Percentiles rank a stretch among this genome's conserved stretches.
These are phyloP conservation scores for Erysimum cheiranthoides DNA, from an alignment of 345 rosid species.

Conservation along the genomic window DNA sequence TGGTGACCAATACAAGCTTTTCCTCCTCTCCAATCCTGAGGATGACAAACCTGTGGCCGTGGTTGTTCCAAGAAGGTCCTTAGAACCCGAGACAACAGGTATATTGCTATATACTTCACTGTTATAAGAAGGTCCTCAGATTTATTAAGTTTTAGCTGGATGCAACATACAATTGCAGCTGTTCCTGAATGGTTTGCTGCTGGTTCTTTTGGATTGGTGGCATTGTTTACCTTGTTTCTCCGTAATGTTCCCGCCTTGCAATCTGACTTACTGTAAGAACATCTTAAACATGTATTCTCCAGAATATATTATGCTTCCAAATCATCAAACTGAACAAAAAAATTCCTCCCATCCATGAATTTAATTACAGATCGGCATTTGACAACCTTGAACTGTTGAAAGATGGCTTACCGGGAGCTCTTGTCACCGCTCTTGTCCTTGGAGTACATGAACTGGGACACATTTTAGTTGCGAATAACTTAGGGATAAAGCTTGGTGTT, in stretches of 20 bases:
- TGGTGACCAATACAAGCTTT: constrained; percentile 83
- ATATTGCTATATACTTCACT: constrained; percentile 22
- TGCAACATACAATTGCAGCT: constrained; percentile 56
- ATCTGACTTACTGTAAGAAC: constrained; percentile 75
- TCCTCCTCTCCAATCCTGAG: constrained; percentile 87
- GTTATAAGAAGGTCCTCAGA: constrained; percentile 13
- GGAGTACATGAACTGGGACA: constrained; percentile 88
- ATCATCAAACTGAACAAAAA: background rate
- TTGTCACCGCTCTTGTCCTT: constrained; percentile 74
- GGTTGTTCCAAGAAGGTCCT: constrained; percentile 79
- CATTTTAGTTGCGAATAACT: constrained; percentile 65
- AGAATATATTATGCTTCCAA: constrained; percentile 6
- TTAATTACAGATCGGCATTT: constrained; percentile 67
- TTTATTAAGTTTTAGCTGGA: background rate
- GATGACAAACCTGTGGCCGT: constrained; percentile 97
- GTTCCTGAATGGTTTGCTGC: constrained; percentile 99
- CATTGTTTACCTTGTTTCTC: constrained; percentile 81
- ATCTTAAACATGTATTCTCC: constrained; percentile 33
- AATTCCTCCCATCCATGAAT: constrained; percentile 6
- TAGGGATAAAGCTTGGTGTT: constrained; percentile 79
- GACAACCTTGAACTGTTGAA: constrained; percentile 73
- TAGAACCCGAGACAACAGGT: constrained; percentile 89
- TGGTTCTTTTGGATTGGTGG: constrained; percentile 84
- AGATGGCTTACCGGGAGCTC: constrained; percentile 90
- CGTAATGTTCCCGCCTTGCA: constrained; percentile 91